These are phyloP conservation scores for Solanum okadae DNA, from an alignment of 257 asterid species.

Conservation along the genomic window DNA sequence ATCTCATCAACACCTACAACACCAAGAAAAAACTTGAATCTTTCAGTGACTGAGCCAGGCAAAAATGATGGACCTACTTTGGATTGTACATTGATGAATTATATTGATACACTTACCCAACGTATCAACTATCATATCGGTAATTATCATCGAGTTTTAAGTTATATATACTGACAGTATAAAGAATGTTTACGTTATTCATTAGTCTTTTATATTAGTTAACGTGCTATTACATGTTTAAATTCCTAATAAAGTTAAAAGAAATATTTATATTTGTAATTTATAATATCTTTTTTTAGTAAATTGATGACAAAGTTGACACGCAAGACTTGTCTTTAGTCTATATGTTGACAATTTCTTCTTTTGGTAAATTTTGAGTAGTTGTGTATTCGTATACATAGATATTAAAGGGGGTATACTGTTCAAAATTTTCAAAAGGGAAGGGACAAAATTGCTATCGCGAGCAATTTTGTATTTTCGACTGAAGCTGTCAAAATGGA, in stretches of 20 bases:
- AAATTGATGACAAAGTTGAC: neutral
- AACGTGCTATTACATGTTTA: neutral
- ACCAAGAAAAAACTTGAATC: slow-evolving; percentile 1
- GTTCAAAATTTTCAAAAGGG: neutral
- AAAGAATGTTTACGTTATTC: neutral
- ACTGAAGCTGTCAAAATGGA: neutral
- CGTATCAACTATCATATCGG: slow-evolving; percentile 7
- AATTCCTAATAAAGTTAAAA: neutral
- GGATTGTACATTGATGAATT: neutral
- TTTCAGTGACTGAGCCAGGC: slow-evolving; percentile 1
- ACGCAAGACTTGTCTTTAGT: neutral
- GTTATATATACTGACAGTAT: neutral
- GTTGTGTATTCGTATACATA: neutral
- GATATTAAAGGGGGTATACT: neutral
- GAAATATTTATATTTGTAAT: no score
- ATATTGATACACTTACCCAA: neutral
- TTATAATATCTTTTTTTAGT: neutral
- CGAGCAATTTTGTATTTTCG: no score
- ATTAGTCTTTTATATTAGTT: no score
- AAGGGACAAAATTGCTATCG: neutral
- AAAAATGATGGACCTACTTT: neutral
- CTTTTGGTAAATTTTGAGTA: neutral
- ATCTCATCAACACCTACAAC: neutral
- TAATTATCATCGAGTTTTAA: neutral
- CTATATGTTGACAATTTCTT: neutral